Percentiles rank a stretch among this genome's conserved stretches.
Evolutionary conservation across 2,329 filamentous ascomycete species (phyloP).

Genomic region (Davidsoniella australis): DNA sequence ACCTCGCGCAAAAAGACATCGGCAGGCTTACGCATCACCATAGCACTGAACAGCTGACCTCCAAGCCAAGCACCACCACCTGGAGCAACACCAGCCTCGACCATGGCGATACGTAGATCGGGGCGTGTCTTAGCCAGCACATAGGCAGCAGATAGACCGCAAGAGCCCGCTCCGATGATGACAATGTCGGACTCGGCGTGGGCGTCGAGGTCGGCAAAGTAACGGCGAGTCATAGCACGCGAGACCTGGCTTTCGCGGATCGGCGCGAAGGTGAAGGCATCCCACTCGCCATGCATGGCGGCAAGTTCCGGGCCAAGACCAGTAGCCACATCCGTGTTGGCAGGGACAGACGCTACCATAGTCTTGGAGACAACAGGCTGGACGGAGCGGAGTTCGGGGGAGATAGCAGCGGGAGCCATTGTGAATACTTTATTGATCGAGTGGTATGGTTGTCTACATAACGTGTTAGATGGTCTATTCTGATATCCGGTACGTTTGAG

Average conservation of each 20-base stretch:
- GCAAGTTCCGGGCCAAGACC: conserved; percentile 20
- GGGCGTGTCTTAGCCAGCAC: conserved; percentile 68
- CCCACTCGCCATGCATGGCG: conserved; percentile 61
- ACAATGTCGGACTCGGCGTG: conserved; percentile 90
- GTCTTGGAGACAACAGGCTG: conserved; percentile 29
- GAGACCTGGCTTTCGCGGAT: conserved; percentile 89
- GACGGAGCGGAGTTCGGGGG: conserved; percentile 34
- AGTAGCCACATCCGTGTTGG: conserved; percentile 17
- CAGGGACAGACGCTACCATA: conserved; percentile 15
- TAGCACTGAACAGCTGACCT: conserved; percentile 84
- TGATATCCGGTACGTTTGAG: conserved; percentile 19
- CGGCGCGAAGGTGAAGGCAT: conserved; percentile 62
- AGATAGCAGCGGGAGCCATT: conserved; percentile 64
- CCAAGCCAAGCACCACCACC: conserved; percentile 86
- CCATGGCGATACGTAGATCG: conserved; percentile 79
- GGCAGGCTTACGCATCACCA: conserved; percentile 88
- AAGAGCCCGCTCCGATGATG: conserved; percentile 80
- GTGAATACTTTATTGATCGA: conserved; percentile 19
- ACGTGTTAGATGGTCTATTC: neutral
- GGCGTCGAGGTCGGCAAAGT: conserved; percentile 75
- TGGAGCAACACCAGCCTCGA: conserved; percentile 75
- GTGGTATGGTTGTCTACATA: conserved; percentile 18
- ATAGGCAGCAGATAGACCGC: conserved; percentile 72
- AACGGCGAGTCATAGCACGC: conserved; percentile 82
- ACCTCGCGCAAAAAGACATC: conserved; percentile 69